A percentile compares a stretch with the other conserved stretches of the same genome.
phyloP scores from a whole-genome alignment of 306 rosid species.

The Begonia peltatifolia region DNA sequence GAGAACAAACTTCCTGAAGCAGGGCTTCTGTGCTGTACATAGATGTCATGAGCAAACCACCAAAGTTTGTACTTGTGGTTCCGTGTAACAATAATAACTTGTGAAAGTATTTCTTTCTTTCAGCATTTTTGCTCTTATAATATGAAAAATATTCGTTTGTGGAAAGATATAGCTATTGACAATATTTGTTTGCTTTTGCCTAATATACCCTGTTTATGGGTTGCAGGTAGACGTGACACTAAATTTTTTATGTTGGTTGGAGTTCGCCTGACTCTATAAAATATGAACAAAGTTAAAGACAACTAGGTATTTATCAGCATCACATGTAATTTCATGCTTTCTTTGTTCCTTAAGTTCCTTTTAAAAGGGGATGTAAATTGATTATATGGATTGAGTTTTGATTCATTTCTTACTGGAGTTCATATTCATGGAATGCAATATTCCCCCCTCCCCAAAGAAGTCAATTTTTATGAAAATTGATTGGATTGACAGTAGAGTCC shows the following conservation, averaged over 20 bases:
- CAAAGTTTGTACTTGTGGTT: conserved; percentile 46
- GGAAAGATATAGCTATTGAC: conserved; percentile 21
- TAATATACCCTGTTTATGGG: conserved; percentile 26
- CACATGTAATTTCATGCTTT: conserved; percentile 7
- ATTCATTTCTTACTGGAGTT: background rate
- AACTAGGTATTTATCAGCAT: background rate
- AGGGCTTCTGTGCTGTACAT: conserved; percentile 62
- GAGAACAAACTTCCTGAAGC: conserved; percentile 43
- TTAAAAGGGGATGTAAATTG: conserved; percentile 9
- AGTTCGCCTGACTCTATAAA: conserved; percentile 10
- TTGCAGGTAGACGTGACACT: conserved; percentile 26
- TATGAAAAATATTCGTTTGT: conserved; percentile 25
- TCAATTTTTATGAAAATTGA: too few relatives aligned
- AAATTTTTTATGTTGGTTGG: conserved; percentile 18
- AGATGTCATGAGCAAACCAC: conserved; percentile 40
- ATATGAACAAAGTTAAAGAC: background rate
- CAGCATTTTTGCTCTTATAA: conserved; percentile 17
- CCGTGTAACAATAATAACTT: conserved; percentile 36
- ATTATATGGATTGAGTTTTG: conserved; percentile 5
- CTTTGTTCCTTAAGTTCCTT: background rate
- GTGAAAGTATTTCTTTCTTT: conserved; percentile 24
- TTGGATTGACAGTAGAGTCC: too few relatives aligned
- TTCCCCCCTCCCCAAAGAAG: background rate
- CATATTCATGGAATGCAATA: background rate
- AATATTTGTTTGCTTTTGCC: conserved; percentile 19